phyloP scores from a whole-genome alignment of 345 rosid genomes.

The Aurinia saxatilis region DNA sequence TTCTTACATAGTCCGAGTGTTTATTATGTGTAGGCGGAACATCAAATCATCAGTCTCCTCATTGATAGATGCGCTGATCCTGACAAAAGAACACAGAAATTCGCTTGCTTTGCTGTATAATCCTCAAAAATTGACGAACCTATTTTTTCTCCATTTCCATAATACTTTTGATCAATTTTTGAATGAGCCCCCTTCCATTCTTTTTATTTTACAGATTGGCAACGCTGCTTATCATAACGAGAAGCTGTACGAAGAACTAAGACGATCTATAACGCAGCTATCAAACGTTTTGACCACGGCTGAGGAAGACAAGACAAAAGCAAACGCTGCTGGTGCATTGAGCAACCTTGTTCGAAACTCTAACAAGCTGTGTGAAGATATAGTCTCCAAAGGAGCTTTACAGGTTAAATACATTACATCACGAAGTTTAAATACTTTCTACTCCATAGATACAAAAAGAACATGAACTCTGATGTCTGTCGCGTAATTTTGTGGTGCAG shows the following conservation, averaged over 20 bases:
- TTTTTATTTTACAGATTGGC: constrained; percentile 53
- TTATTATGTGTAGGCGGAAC: constrained; percentile 49
- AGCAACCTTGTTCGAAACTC: constrained; percentile 98
- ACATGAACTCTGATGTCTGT: not conserved
- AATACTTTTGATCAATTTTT: not conserved
- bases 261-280: constrained; percentile 78
- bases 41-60: constrained; percentile 58
- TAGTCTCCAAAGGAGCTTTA: constrained; percentile 85
- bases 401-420: constrained; percentile 58
- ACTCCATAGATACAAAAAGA: not conserved
- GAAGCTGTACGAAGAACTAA: constrained; percentile 67
- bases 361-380: constrained; percentile 80
- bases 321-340: constrained; percentile 95
- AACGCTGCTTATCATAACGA: constrained; percentile 95
- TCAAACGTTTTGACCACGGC: constrained; percentile 63
- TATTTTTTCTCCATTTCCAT: not conserved
- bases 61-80: constrained; percentile 93
- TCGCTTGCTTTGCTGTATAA: constrained; percentile 96
- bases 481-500: constrained; percentile 31
- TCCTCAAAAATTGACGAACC: not conserved
- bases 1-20: constrained; percentile 9
- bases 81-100: constrained; percentile 86
- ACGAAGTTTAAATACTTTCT: no score
- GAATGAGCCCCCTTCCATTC: not conserved
- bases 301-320: constrained; percentile 95